These are phyloP conservation scores for Lactifluus piperatus DNA, from an alignment of 768 basidiomycete genomes.

Conservation along the genomic window DNA sequence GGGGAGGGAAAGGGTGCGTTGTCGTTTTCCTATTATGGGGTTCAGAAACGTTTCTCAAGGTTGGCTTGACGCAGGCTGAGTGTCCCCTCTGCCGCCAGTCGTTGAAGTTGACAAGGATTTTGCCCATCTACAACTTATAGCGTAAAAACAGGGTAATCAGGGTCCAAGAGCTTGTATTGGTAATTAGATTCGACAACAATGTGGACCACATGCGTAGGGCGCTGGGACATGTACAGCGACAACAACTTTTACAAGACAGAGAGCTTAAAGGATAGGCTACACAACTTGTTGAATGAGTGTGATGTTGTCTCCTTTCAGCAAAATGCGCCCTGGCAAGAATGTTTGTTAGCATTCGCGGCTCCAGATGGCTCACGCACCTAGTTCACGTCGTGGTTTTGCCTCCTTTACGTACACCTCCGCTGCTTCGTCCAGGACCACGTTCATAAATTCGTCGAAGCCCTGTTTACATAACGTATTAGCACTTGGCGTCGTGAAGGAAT, in stretches of 20 bases:
- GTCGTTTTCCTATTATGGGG: not conserved
- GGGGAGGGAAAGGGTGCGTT: constrained; percentile 74
- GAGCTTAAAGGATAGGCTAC: constrained; percentile 20
- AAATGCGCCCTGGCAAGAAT: constrained; percentile 67
- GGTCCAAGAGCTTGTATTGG: not conserved
- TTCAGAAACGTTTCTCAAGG: constrained; percentile 1
- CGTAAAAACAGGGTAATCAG: constrained; percentile 3
- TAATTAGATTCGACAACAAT: constrained; percentile 3
- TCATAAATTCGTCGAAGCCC: constrained; percentile 99
- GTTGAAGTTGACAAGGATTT: constrained; percentile 53
- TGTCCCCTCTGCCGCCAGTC: constrained; percentile 83
- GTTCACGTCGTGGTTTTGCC: constrained; percentile 70
- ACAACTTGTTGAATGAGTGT: constrained; percentile 82
- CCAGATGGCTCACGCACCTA: constrained; percentile 48
- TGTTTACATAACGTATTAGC: constrained; percentile 28
- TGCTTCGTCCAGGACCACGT: constrained; percentile 90
- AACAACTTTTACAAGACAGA: constrained; percentile 19
- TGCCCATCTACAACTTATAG: constrained; percentile 82
- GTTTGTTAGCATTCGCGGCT: constrained; percentile 3
- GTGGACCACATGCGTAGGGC: not conserved
- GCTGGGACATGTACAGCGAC: constrained; percentile 1
- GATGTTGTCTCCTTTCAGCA: constrained; percentile 97
- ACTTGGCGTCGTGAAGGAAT: not conserved
- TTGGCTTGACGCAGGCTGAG: constrained; percentile 47
- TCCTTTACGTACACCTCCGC: constrained; percentile 88